Evolutionary conservation across 345 rosid species (phyloP).

Genomic region (Orychophragmus violaceus): DNA sequence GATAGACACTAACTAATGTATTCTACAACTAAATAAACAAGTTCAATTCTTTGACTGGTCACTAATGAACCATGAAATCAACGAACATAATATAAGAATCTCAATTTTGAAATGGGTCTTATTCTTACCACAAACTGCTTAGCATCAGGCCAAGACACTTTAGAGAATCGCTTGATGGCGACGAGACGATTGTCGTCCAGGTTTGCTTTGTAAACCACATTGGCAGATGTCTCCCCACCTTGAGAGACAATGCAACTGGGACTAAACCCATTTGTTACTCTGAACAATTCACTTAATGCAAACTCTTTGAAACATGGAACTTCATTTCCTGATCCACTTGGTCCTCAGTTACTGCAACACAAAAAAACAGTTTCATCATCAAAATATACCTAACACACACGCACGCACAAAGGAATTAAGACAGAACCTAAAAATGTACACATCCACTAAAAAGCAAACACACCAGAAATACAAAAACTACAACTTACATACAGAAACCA

Average conservation of each 20-base stretch:
- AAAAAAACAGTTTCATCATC: background rate
- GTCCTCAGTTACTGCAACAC: constrained; percentile 29
- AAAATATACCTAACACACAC: background rate
- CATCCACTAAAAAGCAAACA: background rate
- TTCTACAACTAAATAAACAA: background rate
- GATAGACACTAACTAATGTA: background rate
- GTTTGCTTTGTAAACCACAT: constrained; percentile 72
- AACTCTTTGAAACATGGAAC: constrained; percentile 57
- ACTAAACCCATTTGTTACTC: constrained; percentile 66
- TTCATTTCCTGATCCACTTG: constrained; percentile 37
- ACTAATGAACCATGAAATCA: background rate
- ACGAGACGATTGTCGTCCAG: constrained; percentile 50
- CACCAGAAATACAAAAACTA: background rate
- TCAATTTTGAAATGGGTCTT: background rate
- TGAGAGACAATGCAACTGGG: constrained; percentile 68
- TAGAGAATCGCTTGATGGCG: constrained; percentile 77
- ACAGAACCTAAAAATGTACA: background rate
- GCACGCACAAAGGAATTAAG: background rate
- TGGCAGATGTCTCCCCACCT: constrained; percentile 83
- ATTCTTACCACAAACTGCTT: constrained; percentile 49
- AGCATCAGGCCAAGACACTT: constrained; percentile 84
- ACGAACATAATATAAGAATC: background rate
- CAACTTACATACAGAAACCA: background rate
- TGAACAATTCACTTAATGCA: constrained; percentile 44
- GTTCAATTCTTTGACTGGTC: background rate